Base-by-base conservation (phyloP, 1,284 basidiomycete species). In the Tremellales sp. region DNA sequence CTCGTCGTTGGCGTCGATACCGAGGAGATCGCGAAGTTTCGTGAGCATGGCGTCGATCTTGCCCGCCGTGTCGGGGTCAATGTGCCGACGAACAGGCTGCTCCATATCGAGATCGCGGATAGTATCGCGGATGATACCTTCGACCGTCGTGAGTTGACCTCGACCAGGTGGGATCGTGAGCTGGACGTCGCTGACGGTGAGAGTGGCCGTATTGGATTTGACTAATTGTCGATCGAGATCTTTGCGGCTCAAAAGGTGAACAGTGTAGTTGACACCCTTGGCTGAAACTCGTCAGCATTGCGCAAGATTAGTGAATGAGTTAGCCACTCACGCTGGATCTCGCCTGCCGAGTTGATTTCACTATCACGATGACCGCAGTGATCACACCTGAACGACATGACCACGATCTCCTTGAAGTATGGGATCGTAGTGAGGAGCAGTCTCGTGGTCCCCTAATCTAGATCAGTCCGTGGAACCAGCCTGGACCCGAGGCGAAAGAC, bases 161-260 rank as follows among this genome's bases (percentile, higher is more conserved):
- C 89, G 83, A 17, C 81, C 81, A 4, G 88, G 79, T 0, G 94
- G 94, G 39, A 98, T 89, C 10, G 91, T 96, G 59, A 98, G 81
- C 62, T 92, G 84, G 59, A 87, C 82, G 68, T 97, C 91, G 29
- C 91, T 89, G 50, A 99, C 85, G 49, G 77, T 74, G 59, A 98
- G 79, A 45, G 87, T 86, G 72, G 88, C 89, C 25, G 81, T 82
- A 25, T 84, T 80, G 2, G 92, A 93, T 68, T 96, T 92, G 68
- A 99, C 88, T 52, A 99, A 78, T 75, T 97, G 93, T 3, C 96
- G 85, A 73, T 97, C 80, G 12, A 98, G 82, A 72, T 99, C 96
- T 27, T 78, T 76, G 21, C 85, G 79, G 37, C 80, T 75, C 21
- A 87, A 82, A 46, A 93, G 82, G 61, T 85, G 85, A 45, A 87